phyloP scores from a whole-genome alignment of 495 filamentous ascomycete genomes.

The Trichoderma erinaceum region DNA sequence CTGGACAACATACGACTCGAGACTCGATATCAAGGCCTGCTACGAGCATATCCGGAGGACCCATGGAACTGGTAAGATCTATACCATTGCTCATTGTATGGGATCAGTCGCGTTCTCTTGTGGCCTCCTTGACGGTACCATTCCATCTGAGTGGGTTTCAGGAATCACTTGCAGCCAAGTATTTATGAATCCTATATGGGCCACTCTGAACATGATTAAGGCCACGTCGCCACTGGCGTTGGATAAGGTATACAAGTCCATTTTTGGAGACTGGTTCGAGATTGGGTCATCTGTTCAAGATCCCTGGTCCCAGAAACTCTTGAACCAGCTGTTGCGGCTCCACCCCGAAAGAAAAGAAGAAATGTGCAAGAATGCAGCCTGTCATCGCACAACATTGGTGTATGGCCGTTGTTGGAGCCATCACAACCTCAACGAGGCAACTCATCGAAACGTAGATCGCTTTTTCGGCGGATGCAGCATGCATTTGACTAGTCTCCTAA shows the following conservation, averaged over 20 bases:
- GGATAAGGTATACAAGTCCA: conserved; percentile 40
- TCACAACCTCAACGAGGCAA: conserved; percentile 55
- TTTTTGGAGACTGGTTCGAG: conserved; percentile 50
- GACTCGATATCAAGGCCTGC: conserved; percentile 56
- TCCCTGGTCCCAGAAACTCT: conserved; percentile 39
- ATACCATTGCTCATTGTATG: conserved; percentile 62
- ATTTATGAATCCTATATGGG: conserved; percentile 60
- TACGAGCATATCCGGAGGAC: conserved; percentile 46
- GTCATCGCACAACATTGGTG: conserved; percentile 53
- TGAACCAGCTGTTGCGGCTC: conserved; percentile 54
- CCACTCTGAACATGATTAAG: conserved; percentile 53
- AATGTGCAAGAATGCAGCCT: conserved; percentile 56
- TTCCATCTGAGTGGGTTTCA: conserved; percentile 49
- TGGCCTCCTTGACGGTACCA: conserved; percentile 60
- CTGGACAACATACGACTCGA: conserved; percentile 56
- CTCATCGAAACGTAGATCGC: conserved; percentile 54
- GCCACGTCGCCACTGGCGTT: conserved; percentile 41
- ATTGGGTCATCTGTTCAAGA: conserved; percentile 43
- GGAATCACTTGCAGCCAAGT: conserved; percentile 60
- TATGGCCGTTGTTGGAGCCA: conserved; percentile 65
- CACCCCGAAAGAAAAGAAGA: conserved; percentile 52
- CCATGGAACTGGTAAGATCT: conserved; percentile 36
- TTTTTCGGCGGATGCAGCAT: conserved; percentile 62
- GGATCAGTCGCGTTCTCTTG: conserved; percentile 54
- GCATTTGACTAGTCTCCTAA: conserved; percentile 49